A percentile compares a stretch with the other conserved stretches of the same genome.
phyloP scores from a whole-genome alignment of 2,329 filamentous ascomycete genomes.

The Drechslerella coelobrocha region DNA sequence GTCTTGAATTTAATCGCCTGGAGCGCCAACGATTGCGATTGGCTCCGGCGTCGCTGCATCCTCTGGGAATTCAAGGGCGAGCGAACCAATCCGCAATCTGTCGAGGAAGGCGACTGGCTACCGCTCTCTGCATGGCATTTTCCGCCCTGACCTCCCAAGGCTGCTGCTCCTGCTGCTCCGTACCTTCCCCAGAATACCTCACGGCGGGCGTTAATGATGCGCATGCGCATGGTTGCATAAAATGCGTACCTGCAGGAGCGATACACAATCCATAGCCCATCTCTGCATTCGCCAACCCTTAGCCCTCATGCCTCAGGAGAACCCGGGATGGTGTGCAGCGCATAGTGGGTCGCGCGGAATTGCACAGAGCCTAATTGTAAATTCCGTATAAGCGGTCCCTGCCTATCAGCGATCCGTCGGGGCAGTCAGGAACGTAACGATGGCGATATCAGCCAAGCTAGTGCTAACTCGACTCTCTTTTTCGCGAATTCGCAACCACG shows the following conservation, averaged over 20 bases:
- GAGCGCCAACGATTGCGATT: conserved; percentile 47
- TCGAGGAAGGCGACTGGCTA: background rate
- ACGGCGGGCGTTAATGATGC: background rate
- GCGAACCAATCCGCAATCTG: background rate
- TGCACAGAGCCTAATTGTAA: conserved; percentile 11
- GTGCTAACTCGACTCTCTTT: background rate
- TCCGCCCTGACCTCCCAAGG: background rate
- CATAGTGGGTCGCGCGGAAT: conserved; percentile 30
- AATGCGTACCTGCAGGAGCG: conserved; percentile 35
- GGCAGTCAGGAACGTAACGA: conserved; percentile 6
- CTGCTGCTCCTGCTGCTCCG: background rate
- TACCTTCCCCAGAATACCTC: conserved; percentile 16
- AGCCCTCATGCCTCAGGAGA: background rate
- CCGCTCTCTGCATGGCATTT: background rate
- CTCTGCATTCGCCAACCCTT: background rate
- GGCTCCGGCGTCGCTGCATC: conserved; percentile 25
- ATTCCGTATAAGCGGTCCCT: conserved; percentile 33
- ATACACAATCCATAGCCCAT: conserved; percentile 17
- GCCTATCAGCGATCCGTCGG: conserved; percentile 29
- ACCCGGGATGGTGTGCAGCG: conserved; percentile 1
- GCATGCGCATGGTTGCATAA: background rate
- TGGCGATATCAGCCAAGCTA: conserved; percentile 11
- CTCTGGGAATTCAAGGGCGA: background rate
- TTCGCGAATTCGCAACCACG: no score
- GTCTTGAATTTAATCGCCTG: conserved; percentile 1